A percentile compares a stretch with the other conserved stretches of the same genome.
Conservation (phyloP, 805 yeast species). For the Saturnispora halmiae region DNA sequence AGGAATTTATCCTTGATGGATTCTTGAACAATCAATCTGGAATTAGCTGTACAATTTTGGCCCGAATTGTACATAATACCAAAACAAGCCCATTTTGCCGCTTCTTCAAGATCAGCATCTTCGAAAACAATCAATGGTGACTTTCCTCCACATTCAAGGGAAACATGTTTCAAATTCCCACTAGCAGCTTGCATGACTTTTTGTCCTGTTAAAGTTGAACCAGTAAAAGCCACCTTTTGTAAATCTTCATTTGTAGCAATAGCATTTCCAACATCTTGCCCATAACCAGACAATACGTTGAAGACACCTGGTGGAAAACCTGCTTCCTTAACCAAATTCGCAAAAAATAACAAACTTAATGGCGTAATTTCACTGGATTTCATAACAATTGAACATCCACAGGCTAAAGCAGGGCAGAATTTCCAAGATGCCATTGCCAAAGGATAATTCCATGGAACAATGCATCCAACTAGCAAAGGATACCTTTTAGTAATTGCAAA, state of each 20-base stretch:
- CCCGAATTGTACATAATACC: constrained; percentile 61
- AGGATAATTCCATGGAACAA: constrained; percentile 70
- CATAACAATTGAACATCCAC: constrained; percentile 65
- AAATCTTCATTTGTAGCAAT: constrained; percentile 52
- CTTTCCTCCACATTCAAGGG: constrained; percentile 68
- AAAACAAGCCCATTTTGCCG: constrained; percentile 57
- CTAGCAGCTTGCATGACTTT: constrained; percentile 64
- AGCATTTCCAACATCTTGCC: constrained; percentile 60
- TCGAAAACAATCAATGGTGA: constrained; percentile 54
- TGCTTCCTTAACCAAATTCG: constrained; percentile 47
- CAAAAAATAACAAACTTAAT: constrained; percentile 54
- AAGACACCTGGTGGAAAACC: constrained; percentile 74
- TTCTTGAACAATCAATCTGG: constrained; percentile 53
- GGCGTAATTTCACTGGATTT: constrained; percentile 76
- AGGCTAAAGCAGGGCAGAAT: constrained; percentile 73
- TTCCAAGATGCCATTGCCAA: constrained; percentile 72
- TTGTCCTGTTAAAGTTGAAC: constrained; percentile 60
- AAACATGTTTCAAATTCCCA: constrained; percentile 50
- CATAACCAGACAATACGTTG: constrained; percentile 63
- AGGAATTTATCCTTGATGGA: constrained; percentile 46
- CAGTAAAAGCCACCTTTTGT: constrained; percentile 56
- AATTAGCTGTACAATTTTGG: constrained; percentile 61
- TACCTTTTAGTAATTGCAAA: constrained; percentile 64
- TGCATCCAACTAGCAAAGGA: constrained; percentile 58
- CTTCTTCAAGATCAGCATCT: constrained; percentile 57